phyloP scores from a whole-genome alignment of 1,139 yeast species.

The Lodderomyces oxycetoniae region DNA sequence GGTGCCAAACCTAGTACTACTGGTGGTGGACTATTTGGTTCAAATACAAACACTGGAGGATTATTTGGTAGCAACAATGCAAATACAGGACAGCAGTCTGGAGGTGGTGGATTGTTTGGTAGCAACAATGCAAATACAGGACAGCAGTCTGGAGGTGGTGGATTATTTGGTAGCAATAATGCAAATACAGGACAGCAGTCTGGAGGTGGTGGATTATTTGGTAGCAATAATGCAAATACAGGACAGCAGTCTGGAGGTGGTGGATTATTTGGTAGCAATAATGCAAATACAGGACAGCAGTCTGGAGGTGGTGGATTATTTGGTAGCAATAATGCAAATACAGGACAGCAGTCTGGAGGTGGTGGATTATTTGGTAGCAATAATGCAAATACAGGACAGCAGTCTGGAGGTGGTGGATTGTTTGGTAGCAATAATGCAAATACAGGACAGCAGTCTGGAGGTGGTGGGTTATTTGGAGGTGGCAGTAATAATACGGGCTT shows the following conservation, averaged over 20 bases:
- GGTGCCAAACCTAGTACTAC: slow-evolving; percentile 16
- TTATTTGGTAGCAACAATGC: slow-evolving; percentile 8
- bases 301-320: slow-evolving; percentile 7
- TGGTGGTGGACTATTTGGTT: slow-evolving; percentile 8
- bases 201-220: slow-evolving; percentile 8
- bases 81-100: not conserved
- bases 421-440: slow-evolving; percentile 2
- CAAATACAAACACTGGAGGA: slow-evolving; percentile 5
- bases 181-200: slow-evolving; percentile 3
- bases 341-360: slow-evolving; percentile 6
- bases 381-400: slow-evolving; percentile 3
- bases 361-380: slow-evolving; percentile 7
- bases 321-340: not conserved
- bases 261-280: slow-evolving; percentile 1
- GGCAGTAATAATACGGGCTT: slow-evolving; percentile 18
- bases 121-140: slow-evolving; percentile 3
- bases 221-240: slow-evolving; percentile 2
- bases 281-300: not conserved
- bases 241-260: slow-evolving; percentile 2
- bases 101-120: slow-evolving; percentile 9
- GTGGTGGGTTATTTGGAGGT: slow-evolving; percentile 16
- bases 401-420: slow-evolving; percentile 6
- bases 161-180: slow-evolving; percentile 4
- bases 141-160: slow-evolving; percentile 4
- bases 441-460: slow-evolving; percentile 4